Evolutionary conservation across 1,284 basidiomycete genomes (phyloP), one percentile per base, ranked within the genome.

Genomic region (Takashimella tepidaria): DNA sequence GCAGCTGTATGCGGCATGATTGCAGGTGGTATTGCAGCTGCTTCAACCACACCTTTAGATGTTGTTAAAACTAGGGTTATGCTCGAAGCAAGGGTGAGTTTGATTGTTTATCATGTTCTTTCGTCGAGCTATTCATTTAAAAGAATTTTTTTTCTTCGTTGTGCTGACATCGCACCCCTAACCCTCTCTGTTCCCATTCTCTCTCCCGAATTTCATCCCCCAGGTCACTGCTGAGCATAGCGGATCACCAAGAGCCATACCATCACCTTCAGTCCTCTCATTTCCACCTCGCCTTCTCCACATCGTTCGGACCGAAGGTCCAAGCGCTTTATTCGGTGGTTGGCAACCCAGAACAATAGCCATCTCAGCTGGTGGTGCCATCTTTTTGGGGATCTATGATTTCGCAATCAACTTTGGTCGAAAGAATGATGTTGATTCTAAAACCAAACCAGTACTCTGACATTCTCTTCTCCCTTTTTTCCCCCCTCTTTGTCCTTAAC

Each of bases 21-120:
- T 42, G 89, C 96, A 0, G 96, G 96, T 12, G 92, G 88, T 0
- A 79, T 89, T 16, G 92, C 93, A 3, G 95, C 93, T 0, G 88
- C 87, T 0, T 65, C 88, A 41, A 98, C 96, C 0, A 98, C 96
- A 0, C 96, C 96, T 0, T 78, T 98, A 19, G 96, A 99, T 67
- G 96, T 98, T 2, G 82, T 97, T 54, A 98, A 98, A 75, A 99
- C 95, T 1, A 82, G 96, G 13, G 89, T 98, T 49, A 99, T 99
- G 96, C 81, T 98, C 11, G 90, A 96, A 67, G 79, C 87, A 51
- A 80, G 84, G 62, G 89, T 90, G 64, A 51, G 83, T 67, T 19
- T 25, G 11, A 10, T 6, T n/a, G 13, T n/a, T 6, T 20, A 19
- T 19, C n/a, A 44, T 12, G 10, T n/a, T 19, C n/a, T 44, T n/a